Base-by-base conservation (phyloP, 1,284 basidiomycete genomes). In the Singerocomus inundabilis region DNA sequence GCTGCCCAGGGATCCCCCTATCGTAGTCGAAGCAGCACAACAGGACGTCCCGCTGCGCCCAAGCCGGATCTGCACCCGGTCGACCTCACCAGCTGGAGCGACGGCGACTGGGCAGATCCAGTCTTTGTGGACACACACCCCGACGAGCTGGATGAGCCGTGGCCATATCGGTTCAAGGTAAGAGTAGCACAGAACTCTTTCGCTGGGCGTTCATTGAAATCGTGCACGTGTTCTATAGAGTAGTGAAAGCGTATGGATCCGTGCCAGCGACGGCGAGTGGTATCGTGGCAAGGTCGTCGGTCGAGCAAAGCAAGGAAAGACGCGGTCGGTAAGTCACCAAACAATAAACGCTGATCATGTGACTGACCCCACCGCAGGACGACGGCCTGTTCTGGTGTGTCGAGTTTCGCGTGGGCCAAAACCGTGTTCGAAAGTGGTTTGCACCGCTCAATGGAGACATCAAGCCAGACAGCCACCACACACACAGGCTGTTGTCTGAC, bases 401-500 rank as follows among this genome's bases (percentile, higher is more conserved):
- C 40, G 65, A 74, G 44, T 76, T 72, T 48, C 62, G 64, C 36
- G 59, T 68, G 29, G 72, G 73, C 13, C 30, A 21, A 30, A 54
- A 15, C 26, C 46, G 25, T 46, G 61, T 82, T 31, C 75, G 80
- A 37, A 80, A 79, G 58, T 77, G 77, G 56, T 77, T 80, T 55
- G 74, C 81, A 5, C 82, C 83, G 7, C 63, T 82, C 49, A 78
- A 83, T 46, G 82, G 81, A 30, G 80, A 83, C 52, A 75, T 85
- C 53, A 85, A 84, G 60, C 82, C 82, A 7, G 74, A 85, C 59
- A 75, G 60, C 1, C 41, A 55, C 24, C 67, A 72, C 50, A 70
- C 70, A 3, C 70, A 69, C 46, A 45, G 52, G 30, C 57, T 83
- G 47, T 65, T 84, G 35, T 66, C 68, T 48, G 68, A 72, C 3